A percentile compares a stretch with the other conserved stretches of the same genome.
Evolutionary conservation across 2,329 filamentous ascomycete genomes (phyloP).

Genomic region (Xylariaceae sp.): DNA sequence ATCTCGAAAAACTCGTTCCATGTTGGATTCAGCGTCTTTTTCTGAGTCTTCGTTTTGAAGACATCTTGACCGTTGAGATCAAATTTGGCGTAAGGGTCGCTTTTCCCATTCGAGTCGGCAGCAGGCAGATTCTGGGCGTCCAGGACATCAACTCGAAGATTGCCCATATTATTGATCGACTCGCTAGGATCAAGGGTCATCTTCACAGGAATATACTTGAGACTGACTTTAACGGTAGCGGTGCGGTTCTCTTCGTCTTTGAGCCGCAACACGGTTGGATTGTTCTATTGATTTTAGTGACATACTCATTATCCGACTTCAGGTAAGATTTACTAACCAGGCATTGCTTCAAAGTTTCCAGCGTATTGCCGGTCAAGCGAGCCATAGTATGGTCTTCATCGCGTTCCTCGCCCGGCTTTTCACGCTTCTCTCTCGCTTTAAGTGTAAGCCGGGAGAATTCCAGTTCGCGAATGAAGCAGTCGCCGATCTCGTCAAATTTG

Average conservation of each 20-base stretch:
- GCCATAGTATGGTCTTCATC: constrained; percentile 74
- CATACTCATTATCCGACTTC: background rate
- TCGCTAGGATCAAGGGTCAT: constrained; percentile 93
- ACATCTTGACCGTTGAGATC: constrained; percentile 83
- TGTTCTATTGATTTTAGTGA: constrained; percentile 58
- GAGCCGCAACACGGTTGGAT: constrained; percentile 76
- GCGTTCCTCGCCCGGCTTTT: constrained; percentile 62
- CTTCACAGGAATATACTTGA: constrained; percentile 90
- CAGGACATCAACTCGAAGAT: constrained; percentile 85
- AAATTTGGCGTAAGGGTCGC: constrained; percentile 95
- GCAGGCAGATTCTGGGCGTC: constrained; percentile 85
- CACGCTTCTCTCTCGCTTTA: constrained; percentile 75
- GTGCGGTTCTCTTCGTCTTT: constrained; percentile 72
- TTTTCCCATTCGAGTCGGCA: constrained; percentile 93
- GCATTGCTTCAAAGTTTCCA: constrained; percentile 84
- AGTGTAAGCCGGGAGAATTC: constrained; percentile 93
- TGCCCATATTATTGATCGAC: constrained; percentile 99
- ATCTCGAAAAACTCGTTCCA: constrained; percentile 98
- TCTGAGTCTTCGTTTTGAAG: constrained; percentile 92
- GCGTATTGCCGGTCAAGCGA: constrained; percentile 77
- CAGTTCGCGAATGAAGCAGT: constrained; percentile 94
- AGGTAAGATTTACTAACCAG: constrained; percentile 52
- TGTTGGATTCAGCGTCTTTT: constrained; percentile 89
- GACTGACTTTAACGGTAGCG: constrained; percentile 81
- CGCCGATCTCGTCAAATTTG: constrained; percentile 87